phyloP scores from a whole-genome alignment of 1,284 basidiomycete species.

The Inonotus obliquus region DNA sequence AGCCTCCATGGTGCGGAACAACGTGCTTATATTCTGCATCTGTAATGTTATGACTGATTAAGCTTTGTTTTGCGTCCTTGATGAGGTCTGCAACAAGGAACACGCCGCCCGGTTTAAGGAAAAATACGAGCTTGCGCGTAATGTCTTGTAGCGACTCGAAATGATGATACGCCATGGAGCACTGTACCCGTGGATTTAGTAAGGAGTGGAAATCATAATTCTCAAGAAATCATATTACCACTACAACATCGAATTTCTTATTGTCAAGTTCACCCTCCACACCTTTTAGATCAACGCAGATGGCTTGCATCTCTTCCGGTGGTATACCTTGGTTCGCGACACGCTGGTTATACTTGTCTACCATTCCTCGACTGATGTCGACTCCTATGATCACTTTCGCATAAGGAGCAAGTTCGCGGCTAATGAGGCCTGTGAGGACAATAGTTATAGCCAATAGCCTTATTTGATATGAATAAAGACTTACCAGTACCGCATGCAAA shows the following conservation, averaged over 20 bases:
- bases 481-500: slow-evolving; percentile 67
- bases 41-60: not conserved
- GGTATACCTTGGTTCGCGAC: slow-evolving; percentile 53
- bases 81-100: slow-evolving; percentile 57
- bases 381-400: slow-evolving; percentile 59
- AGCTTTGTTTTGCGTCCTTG: slow-evolving; percentile 24
- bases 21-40: slow-evolving; percentile 30
- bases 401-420: slow-evolving; percentile 48
- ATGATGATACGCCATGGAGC: slow-evolving; percentile 66
- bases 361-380: slow-evolving; percentile 62
- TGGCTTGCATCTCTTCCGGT: slow-evolving; percentile 54
- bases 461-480: slow-evolving; percentile 17
- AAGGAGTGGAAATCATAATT: not conserved
- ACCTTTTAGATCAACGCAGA: slow-evolving; percentile 46
- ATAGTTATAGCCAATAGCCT: not conserved
- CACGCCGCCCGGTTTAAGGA: slow-evolving; percentile 56
- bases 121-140: slow-evolving; percentile 47
- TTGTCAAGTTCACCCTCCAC: slow-evolving; percentile 44
- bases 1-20: slow-evolving; percentile 50
- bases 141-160: slow-evolving; percentile 45
- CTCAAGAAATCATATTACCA: slow-evolving; percentile 34
- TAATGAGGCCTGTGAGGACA: slow-evolving; percentile 46
- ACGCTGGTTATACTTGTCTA: slow-evolving; percentile 58
- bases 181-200: slow-evolving; percentile 35
- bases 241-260: slow-evolving; percentile 55